Evolutionary conservation across 345 rosid species (phyloP), one percentile per base, ranked within the genome.

Genomic region (Lumnitzera racemosa): DNA sequence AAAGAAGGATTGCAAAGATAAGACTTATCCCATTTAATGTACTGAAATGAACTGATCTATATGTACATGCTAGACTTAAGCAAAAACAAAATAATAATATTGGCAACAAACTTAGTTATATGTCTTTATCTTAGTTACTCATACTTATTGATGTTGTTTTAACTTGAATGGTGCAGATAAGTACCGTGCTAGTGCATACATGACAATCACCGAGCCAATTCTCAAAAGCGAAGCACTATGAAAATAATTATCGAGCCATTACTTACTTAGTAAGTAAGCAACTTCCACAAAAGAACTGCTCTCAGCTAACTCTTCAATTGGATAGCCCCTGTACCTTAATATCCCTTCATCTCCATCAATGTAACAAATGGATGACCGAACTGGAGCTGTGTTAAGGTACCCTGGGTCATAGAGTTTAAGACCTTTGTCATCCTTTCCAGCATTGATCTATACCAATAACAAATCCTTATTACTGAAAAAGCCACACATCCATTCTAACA

Each of bases 311-410:
- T 88, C 90, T 74, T 88, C 96, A 46, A 88, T 85, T 4, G 96
- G 86, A 65, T 83, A 88, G 43, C 96, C 96, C 71, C 96, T 83
- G 49, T 88, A 88, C 55, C 96, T 81, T 49, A 88, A 87, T 47
- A 76, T 81, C 57, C 97, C 97, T 73, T 86, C 96, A 71, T 94
- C 99, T 6, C 96, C 99, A 69, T 94, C 97, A 13, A 94, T 90
- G 61, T 90, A 94, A 57, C 90, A 88, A 62, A 94, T 86, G 12
- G 92, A 74, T 0, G 96, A 94, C 16, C 80, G 78, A 25, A 90
- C 97, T 2, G 97, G 99, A 56, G 99, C 97, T 0, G 97, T 94
- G 70, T 94, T 94, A 68, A 88, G 74, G 63, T 90, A 94, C 29
- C 99, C 99, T 1, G 97, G 97, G 54, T 94, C 99, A 56, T 94